Percentiles rank a stretch among this genome's conserved stretches.
phyloP scores from a whole-genome alignment of 164 flowering plant genomes.

The Nymphaea thermarum region DNA sequence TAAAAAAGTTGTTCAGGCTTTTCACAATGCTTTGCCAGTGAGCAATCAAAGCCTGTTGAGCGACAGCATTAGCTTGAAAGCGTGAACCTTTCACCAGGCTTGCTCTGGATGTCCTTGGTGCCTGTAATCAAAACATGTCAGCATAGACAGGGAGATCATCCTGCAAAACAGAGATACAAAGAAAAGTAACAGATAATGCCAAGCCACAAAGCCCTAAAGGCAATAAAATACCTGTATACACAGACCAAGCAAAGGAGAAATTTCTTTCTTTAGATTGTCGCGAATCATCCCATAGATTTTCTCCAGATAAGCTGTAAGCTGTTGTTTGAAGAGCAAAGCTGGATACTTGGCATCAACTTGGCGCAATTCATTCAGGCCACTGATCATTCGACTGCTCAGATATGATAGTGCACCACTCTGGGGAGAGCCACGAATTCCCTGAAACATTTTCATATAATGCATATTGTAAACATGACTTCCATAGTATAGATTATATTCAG shows the following conservation, averaged over 20 bases:
- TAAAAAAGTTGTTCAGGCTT: constrained; percentile 56
- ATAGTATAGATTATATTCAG: neutral
- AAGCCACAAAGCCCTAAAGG: neutral
- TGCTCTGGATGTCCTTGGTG: constrained; percentile 85
- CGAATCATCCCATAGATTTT: constrained; percentile 98
- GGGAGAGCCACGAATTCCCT: constrained; percentile 88
- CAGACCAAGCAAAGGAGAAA: constrained; percentile 85
- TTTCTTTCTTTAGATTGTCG: constrained; percentile 95
- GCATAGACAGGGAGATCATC: neutral
- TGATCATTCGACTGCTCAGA: constrained; percentile 63
- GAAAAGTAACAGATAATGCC: neutral
- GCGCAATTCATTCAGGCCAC: constrained; percentile 65
- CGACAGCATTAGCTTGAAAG: constrained; percentile 82
- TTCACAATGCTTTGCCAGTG: constrained; percentile 99
- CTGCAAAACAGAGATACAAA: neutral
- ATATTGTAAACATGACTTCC: neutral
- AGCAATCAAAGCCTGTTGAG: constrained; percentile 92
- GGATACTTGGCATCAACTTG: constrained; percentile 99
- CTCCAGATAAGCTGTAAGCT: constrained; percentile 96
- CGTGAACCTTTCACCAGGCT: constrained; percentile 84
- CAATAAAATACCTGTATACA: constrained; percentile 73
- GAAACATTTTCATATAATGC: neutral
- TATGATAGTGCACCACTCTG: constrained; percentile 81
- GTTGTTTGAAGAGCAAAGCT: constrained; percentile 94
- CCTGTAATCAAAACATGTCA: constrained; percentile 33